phyloP scores from a whole-genome alignment of 192 early-diverging fungal species.

The Linnemannia hyalina region DNA sequence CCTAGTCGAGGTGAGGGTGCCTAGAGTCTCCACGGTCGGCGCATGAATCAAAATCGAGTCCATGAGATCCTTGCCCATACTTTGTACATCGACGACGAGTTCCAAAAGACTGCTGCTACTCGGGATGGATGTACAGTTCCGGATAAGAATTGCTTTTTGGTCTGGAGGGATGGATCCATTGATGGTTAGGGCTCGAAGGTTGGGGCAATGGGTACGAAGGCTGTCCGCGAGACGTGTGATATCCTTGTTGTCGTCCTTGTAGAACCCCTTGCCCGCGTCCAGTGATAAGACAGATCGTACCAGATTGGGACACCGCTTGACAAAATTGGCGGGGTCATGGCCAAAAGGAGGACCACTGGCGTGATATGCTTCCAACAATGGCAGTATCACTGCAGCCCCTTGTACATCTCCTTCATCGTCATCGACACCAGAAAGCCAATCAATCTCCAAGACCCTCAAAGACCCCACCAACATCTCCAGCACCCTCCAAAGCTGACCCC shows the following conservation, averaged over 20 bases:
- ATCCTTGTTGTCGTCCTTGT: neutral
- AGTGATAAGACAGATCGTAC: neutral
- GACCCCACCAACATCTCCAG: neutral
- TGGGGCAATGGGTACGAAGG: neutral
- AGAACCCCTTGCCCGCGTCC: neutral
- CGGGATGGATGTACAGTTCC: neutral
- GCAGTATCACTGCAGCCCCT: neutral
- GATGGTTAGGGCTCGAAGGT: neutral
- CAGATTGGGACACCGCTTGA: neutral
- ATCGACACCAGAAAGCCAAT: constrained; percentile 1
- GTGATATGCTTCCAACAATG: neutral
- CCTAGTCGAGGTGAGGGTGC: too few relatives aligned
- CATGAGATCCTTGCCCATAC: neutral
- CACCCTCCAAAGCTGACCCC: neutral
- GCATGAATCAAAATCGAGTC: neutral
- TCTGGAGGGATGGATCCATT: neutral
- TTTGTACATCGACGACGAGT: neutral
- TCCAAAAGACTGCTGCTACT: neutral
- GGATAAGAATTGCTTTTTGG: neutral
- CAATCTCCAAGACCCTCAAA: neutral
- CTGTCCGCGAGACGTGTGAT: neutral
- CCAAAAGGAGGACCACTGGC: neutral
- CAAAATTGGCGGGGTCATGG: neutral
- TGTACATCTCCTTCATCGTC: neutral
- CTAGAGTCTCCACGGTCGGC: too few relatives aligned